Base-by-base conservation (phyloP, 176 grass and related monocot genomes). In the Calamus simplicifolius region DNA sequence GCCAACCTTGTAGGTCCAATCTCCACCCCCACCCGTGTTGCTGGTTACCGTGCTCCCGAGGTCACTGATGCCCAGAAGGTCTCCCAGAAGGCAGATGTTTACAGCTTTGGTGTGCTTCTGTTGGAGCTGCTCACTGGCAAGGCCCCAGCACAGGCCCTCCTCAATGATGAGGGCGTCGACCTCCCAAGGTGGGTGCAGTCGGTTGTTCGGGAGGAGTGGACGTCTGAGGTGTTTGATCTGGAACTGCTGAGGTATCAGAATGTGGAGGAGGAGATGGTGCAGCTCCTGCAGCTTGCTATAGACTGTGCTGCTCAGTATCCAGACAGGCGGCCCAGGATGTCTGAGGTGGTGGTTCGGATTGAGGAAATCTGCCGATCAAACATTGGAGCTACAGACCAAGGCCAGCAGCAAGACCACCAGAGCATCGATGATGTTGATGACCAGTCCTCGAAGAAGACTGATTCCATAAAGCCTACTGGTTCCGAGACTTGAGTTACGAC, bases 231-330 rank as follows among this genome's bases (percentile, higher is more conserved):
- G 75, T 97, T 97, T 74, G 93, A 97, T 62, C 75, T 80, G 81
- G 93, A 97, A 73, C 85, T 97, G 58, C 85, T 97, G 69, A 76
- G 87, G 75, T 72, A 88, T 65, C 81, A 90, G 29, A 91, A 75
- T 72, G 78, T 80, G 4, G 87, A 97, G 87, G 93, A 97, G 54
- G 84, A 97, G 77, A 97, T 97, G 93, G 87, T 97, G 72, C 83
- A 88, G 78, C 81, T 97, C 16, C 87, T 97, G 49, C 93, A 97
- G 73, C 87, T 97, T 38, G 93, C 87, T 16, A 97, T 97, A 65
- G 93, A 97, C 67, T 97, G 93, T 75, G 74, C 84, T 15, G 75
- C 87, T 16, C 87, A 91, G 75, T 86, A 97, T 75, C 93, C 87
- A 28, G 93, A 97, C 75, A 85, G 75, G 66, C 52, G 93, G 61